A percentile compares a stretch with the other conserved stretches of the same genome.
These are phyloP conservation scores for Cryptococcus sp. DNA, from an alignment of 1,284 basidiomycete genomes.

Conservation along the genomic window DNA sequence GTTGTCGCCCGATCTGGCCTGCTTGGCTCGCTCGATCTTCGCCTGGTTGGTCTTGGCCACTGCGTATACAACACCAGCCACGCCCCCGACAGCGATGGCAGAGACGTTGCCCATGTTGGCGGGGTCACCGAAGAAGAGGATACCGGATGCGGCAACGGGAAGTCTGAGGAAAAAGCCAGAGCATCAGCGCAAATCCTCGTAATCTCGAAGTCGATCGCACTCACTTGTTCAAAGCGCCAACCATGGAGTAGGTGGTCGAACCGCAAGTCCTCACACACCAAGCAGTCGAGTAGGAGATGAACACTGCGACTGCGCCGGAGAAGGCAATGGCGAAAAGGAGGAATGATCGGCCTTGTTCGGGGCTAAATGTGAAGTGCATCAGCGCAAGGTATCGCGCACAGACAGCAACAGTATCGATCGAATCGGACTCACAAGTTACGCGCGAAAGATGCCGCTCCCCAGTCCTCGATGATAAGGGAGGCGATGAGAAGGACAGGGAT, in stretches of 20 bases:
- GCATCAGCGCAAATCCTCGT: neutral
- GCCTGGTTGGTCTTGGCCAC: constrained; percentile 67
- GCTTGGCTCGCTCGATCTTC: constrained; percentile 39
- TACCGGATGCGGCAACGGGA: constrained; percentile 92
- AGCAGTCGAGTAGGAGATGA: constrained; percentile 97
- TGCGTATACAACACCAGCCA: constrained; percentile 87
- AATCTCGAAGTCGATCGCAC: constrained; percentile 2
- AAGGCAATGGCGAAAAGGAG: constrained; percentile 88
- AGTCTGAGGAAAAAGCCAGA: constrained; percentile 51
- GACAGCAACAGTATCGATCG: neutral
- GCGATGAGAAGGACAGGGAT: constrained; percentile 85
- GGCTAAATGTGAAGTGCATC: constrained; percentile 59
- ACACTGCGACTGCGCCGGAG: constrained; percentile 94
- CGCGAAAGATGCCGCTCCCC: constrained; percentile 75
- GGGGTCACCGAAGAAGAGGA: constrained; percentile 92
- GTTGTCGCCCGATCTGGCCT: constrained; percentile 20
- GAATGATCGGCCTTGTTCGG: constrained; percentile 74
- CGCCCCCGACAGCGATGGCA: constrained; percentile 84
- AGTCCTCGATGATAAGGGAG: constrained; percentile 86
- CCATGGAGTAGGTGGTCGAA: constrained; percentile 98
- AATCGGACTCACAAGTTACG: constrained; percentile 77
- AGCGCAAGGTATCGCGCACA: neutral
- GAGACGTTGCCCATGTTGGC: constrained; percentile 85
- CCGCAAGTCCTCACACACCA: constrained; percentile 97
- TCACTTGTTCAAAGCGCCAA: constrained; percentile 92